Base-by-base conservation (phyloP, 2,329 filamentous ascomycete species). In the Emericellopsis atlantica region DNA sequence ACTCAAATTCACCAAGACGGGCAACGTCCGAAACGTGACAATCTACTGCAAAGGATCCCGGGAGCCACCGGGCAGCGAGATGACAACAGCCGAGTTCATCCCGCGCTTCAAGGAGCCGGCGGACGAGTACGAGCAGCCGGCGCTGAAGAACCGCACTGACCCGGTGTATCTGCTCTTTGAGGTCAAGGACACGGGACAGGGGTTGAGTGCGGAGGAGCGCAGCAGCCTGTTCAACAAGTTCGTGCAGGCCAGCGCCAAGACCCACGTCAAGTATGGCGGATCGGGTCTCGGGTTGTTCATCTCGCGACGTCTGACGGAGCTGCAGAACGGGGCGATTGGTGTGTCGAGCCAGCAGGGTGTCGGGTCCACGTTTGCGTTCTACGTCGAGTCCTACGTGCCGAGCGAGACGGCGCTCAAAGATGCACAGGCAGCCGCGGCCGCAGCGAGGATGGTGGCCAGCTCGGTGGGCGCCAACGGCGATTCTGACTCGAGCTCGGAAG, bases 221-320 rank as follows among this genome's bases (percentile, higher is more conserved):
- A 79, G 81, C 39, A 70, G 78, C 36, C 68, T 92, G 0, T 92
- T 90, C 58, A 76, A 86, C 49, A 74, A 83, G 18, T 92, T 92
- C 55, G 79, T 81, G 6, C 85, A 90, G 58, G 82, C 83, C 1
- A 85, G 76, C 18, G 80, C 82, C 2, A 75, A 76, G 39, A 88
- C 83, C 0, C 83, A 87, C 48, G 77, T 86, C 14, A 77, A 85
- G 49, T 88, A 90, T 48, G 85, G 84, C 18, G 85, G 85, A 1
- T 84, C 79, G 0, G 85, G 85, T 0, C 68, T 92, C 1, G 85
- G 85, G 0, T 65, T 90, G 0, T 90, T 88, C 56, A 89, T 90
- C 47, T 84, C 79, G 32, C 72, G 83, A 21, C 76, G 84, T 41
- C 67, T 92, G n/a, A 85, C 83, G 0, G 84, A 90, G 54, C 64